Base-by-base conservation (phyloP, 176 grass and related monocot species). In the Cocos nucifera region DNA sequence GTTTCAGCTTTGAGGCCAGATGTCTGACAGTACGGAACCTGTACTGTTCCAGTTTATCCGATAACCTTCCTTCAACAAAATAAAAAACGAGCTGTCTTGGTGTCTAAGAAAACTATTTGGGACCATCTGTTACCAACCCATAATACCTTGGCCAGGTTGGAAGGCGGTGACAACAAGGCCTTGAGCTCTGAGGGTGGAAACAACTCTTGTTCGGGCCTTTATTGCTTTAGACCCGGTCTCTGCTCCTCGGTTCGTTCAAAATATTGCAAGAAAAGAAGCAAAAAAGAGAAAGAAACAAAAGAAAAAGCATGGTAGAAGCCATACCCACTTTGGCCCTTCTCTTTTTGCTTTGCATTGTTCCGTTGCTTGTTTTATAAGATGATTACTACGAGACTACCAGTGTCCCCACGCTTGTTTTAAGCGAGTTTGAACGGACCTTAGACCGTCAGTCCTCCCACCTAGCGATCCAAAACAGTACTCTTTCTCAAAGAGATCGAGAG, bases 241-340 rank as follows among this genome's bases (percentile, higher is more conserved):
- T 66, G 17, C 49, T 10, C 15, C 50, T 66, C 22, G 63, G 15
- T 53, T 22, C 17, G 19, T 50, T 66, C 64, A 66, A 66, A 28
- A 66, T 52, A 22, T 18, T 66, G 64, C 64, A 54, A 53, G 63
- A 53, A 66, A 66, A 66, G 63, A 53, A 66, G 64, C 49, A 54
- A 54, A 10, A 53, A 27, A 54, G 58, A 66, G 54, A 29, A 53
- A 50, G 50, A 66, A 66, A 53, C 49, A 50, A 50, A 66, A 66
- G 64, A 12, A 14, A 66, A 52, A 50, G 21, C 64, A 66, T 17
- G 17, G 5, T 66, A 27, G 17, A 9, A 22, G 17, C 17, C 50
- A n/a, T 27, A 27, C 50, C 52, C 51, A 17, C 22, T 12, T 27
- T 27, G 17, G 19, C 49, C 20, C 50, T 54, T 56, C 18, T 22